Evolutionary conservation across 768 basidiomycete species (phyloP).

Genomic region (Mycena belliarum): DNA sequence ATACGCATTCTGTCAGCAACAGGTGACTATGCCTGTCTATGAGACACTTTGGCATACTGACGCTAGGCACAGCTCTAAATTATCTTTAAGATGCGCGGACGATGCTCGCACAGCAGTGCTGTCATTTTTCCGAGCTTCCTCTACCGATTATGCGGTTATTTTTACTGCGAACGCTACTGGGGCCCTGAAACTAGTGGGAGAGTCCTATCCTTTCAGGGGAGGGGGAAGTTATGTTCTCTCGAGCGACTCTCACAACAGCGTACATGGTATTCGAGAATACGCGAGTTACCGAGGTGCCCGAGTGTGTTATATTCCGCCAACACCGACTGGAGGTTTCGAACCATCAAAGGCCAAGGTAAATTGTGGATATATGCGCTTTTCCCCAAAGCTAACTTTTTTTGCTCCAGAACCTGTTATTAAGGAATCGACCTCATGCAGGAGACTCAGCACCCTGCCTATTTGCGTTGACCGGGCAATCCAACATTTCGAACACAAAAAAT

Average conservation of each 20-base stretch:
- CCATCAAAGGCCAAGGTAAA: conserved; percentile 58
- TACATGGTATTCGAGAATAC: conserved; percentile 79
- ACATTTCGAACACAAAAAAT: conserved; percentile 76
- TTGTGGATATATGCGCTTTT: conserved; percentile 21
- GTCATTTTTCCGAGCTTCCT: conserved; percentile 73
- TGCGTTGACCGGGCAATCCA: conserved; percentile 79
- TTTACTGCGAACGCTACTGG: conserved; percentile 82
- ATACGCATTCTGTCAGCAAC: conserved; percentile 83
- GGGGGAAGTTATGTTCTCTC: conserved; percentile 68
- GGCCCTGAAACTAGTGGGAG: conserved; percentile 81
- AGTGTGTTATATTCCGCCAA: conserved; percentile 66
- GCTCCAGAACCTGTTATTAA: conserved; percentile 58
- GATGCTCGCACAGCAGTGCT: conserved; percentile 76
- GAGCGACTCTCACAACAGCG: conserved; percentile 81
- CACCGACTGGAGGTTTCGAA: conserved; percentile 66
- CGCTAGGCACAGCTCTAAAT: conserved; percentile 53
- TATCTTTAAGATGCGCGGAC: conserved; percentile 64
- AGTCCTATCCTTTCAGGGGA: conserved; percentile 69
- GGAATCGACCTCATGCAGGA: conserved; percentile 46
- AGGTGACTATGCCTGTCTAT: conserved; percentile 43
- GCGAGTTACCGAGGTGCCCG: conserved; percentile 55
- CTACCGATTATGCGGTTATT: conserved; percentile 70
- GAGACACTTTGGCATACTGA: conserved; percentile 13
- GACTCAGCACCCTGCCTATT: conserved; percentile 60
- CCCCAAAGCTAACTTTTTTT: conserved; percentile 27